Evolutionary conservation across 495 filamentous ascomycete species (phyloP).

Genomic region (Neurospora pannonica): DNA sequence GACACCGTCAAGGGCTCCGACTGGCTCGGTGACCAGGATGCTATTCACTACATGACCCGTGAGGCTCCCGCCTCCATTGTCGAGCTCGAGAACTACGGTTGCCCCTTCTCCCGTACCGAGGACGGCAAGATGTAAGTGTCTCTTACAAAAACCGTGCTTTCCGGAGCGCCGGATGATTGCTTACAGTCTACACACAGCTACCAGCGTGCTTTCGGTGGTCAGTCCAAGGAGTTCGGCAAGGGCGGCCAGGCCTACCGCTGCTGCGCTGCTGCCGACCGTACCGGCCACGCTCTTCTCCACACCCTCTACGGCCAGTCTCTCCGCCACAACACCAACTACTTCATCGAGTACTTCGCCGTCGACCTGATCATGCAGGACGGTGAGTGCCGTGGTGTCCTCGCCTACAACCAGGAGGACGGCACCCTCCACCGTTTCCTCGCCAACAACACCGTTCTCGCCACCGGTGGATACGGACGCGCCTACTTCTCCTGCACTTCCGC

Average conservation of each 20-base stretch:
- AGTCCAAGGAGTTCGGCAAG: constrained; percentile 90
- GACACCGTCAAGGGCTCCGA: constrained; percentile 98
- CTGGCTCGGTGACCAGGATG: constrained; percentile 98
- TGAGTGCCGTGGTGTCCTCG: constrained; percentile 88
- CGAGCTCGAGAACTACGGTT: constrained; percentile 95
- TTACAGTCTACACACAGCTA: constrained; percentile 39
- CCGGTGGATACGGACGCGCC: constrained; percentile 90
- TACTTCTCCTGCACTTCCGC: constrained; percentile 98
- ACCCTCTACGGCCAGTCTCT: constrained; percentile 97
- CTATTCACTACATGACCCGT: constrained; percentile 98
- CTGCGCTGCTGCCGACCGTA: constrained; percentile 90
- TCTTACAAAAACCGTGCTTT: background rate
- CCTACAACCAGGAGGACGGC: constrained; percentile 97
- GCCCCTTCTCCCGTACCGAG: constrained; percentile 94
- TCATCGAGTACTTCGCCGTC: constrained; percentile 96
- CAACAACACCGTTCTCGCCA: constrained; percentile 91
- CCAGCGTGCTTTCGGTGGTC: constrained; percentile 95
- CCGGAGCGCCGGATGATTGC: background rate
- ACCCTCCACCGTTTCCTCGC: constrained; percentile 93
- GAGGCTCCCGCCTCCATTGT: constrained; percentile 87
- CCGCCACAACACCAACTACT: constrained; percentile 96
- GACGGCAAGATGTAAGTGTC: constrained; percentile 76
- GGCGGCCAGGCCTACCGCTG: constrained; percentile 96
- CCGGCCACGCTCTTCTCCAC: constrained; percentile 92
- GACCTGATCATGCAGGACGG: constrained; percentile 96